These are phyloP conservation scores for Penstemon barbatus DNA, from an alignment of 257 asterid genomes.

Conservation along the genomic window DNA sequence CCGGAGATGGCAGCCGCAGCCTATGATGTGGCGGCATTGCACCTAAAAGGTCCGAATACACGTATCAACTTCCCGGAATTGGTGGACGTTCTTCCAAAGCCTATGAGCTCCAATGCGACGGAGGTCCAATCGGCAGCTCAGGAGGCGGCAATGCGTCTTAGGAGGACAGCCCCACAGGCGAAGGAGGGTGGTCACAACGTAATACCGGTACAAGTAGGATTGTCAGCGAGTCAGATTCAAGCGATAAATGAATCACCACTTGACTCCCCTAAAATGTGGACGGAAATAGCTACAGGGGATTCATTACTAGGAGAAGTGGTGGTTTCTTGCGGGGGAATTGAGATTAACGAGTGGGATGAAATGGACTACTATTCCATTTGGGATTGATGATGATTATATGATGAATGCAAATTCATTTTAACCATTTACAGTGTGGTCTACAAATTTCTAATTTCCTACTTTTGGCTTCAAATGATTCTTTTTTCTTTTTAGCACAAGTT, in stretches of 20 bases:
- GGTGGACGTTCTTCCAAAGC: conserved; percentile 41
- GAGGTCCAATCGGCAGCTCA: conserved; percentile 53
- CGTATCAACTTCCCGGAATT: conserved; percentile 51
- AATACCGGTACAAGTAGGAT: conserved; percentile 41
- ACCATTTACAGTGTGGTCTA: too few relatives aligned
- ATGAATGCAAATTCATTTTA: too few relatives aligned
- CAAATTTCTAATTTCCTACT: neutral
- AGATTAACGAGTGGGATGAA: conserved; percentile 36
- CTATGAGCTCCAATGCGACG: conserved; percentile 37
- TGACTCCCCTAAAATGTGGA: conserved; percentile 72
- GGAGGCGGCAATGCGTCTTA: conserved; percentile 47
- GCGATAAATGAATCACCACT: conserved; percentile 66
- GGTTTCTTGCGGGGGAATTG: conserved; percentile 12
- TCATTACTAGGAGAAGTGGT: conserved; percentile 16
- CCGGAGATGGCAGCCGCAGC: conserved; percentile 73
- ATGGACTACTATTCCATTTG: conserved; percentile 42
- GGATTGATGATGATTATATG: conserved; percentile 33
- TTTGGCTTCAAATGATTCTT: conserved; percentile 2
- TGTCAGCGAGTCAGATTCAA: conserved; percentile 56
- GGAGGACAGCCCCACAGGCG: neutral
- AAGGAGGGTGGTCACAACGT: neutral
- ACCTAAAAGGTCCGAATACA: conserved; percentile 47
- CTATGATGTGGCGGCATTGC: conserved; percentile 60
- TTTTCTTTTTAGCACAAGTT: conserved; percentile 4
- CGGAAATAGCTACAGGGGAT: conserved; percentile 35